Conservation (phyloP, 2,329 filamentous ascomycete species). For the Ambrosiella beaveri region DNA sequence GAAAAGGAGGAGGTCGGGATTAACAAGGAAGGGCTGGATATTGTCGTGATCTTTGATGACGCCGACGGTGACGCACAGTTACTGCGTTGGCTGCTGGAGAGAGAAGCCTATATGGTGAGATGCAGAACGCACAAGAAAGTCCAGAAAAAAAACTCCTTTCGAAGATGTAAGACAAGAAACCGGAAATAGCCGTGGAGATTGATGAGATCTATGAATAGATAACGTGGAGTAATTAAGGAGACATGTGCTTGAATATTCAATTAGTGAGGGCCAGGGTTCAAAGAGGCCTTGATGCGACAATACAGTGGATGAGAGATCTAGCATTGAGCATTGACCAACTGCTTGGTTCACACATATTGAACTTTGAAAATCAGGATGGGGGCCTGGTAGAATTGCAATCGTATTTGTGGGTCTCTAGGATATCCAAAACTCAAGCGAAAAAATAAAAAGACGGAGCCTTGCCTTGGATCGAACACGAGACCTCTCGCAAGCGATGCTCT, state of each 20-base stretch:
- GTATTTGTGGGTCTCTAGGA: neutral
- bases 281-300: neutral
- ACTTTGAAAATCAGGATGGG: no score
- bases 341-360: no score
- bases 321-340: neutral
- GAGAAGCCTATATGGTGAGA: neutral
- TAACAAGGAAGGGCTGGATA: neutral
- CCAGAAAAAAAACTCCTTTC: neutral
- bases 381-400: neutral
- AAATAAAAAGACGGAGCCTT: constrained; percentile 11
- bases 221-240: neutral
- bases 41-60: neutral
- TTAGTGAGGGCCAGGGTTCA: neutral
- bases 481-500: constrained; percentile 16
- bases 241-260: neutral
- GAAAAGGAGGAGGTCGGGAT: constrained; percentile 7
- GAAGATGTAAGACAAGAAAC: neutral
- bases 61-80: neutral
- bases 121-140: neutral
- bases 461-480: constrained; percentile 16
- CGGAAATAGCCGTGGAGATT: neutral
- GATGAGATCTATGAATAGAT: neutral
- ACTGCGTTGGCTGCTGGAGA: neutral
- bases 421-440: neutral
- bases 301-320: neutral